These are phyloP conservation scores for Coelastrella sp. DNA, from an alignment of 139 green algal genomes.

Conservation along the genomic window DNA sequence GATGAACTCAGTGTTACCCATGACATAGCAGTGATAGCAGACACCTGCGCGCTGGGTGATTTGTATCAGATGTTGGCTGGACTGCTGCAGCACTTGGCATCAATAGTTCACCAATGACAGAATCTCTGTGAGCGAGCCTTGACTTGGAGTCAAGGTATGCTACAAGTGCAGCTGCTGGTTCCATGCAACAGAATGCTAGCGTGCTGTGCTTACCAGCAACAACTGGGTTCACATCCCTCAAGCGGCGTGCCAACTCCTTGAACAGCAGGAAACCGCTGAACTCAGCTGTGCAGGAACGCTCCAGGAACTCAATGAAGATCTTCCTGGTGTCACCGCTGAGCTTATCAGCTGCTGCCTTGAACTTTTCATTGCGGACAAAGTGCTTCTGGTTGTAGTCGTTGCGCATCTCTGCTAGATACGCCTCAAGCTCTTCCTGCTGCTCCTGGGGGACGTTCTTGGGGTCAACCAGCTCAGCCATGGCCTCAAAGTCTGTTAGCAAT, in stretches of 20 bases:
- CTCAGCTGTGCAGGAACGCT: constrained; percentile 95
- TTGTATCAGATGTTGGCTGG: no score
- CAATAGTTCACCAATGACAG: no score
- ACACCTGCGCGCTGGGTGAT: background rate
- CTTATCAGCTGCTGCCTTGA: constrained; percentile 88
- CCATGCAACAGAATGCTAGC: no score
- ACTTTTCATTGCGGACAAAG: constrained; percentile 93
- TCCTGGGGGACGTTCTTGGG: constrained; percentile 88
- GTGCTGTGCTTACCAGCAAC: constrained; percentile 52
- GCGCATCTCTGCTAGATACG: constrained; percentile 86
- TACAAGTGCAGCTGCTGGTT: background rate
- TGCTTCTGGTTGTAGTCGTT: constrained; percentile 96
- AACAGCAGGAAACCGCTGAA: constrained; percentile 96
- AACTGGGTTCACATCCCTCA: constrained; percentile 88
- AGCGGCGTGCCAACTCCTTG: constrained; percentile 93
- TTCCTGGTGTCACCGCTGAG: constrained; percentile 84
- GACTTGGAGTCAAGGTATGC: no score
- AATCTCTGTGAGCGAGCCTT: no score
- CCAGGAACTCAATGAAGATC: constrained; percentile 98
- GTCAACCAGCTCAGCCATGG: constrained; percentile 94
- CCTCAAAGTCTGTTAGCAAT: constrained; percentile 86
- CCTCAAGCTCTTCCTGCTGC: constrained; percentile 81
- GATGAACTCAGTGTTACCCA: no score
- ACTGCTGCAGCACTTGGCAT: no score
- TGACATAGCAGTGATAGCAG: background rate